Conservation (phyloP, 2,329 filamentous ascomycete species). For the Mycocentrospora acerina region DNA sequence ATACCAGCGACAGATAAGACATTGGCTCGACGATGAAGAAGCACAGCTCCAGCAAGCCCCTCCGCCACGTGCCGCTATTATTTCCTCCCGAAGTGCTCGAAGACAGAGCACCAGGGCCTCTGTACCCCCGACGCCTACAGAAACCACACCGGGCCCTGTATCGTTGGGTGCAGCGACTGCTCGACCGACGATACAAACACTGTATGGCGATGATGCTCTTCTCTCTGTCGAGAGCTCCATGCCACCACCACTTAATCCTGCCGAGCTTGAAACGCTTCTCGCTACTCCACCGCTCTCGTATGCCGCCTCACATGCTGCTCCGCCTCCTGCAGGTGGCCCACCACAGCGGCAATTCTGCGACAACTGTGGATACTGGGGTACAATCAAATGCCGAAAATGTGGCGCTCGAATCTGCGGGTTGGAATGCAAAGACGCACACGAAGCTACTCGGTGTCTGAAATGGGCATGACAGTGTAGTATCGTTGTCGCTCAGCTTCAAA, state of each 20-base stretch:
- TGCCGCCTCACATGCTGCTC: constrained; percentile 57
- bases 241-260: constrained; percentile 59
- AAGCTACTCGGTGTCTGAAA: constrained; percentile 62
- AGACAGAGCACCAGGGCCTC: constrained; percentile 28
- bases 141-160: constrained; percentile 27
- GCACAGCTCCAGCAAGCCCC: constrained; percentile 51
- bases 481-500: neutral
- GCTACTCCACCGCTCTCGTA: constrained; percentile 67
- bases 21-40: constrained; percentile 78
- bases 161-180: neutral
- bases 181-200: constrained; percentile 3
- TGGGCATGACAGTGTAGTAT: constrained; percentile 27
- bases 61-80: constrained; percentile 16
- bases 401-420: constrained; percentile 76
- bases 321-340: constrained; percentile 48
- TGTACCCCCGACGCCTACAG: constrained; percentile 27
- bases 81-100: constrained; percentile 15
- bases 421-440: constrained; percentile 71
- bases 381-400: constrained; percentile 74
- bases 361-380: constrained; percentile 80
- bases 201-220: constrained; percentile 52
- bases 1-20: constrained; percentile 80
- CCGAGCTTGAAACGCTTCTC: constrained; percentile 65
- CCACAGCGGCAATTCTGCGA: constrained; percentile 68
- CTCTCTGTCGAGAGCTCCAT: constrained; percentile 56